Evolutionary conservation across 257 asterid species (phyloP), one percentile per base, ranked within the genome.

Genomic region (Capsicum baccatum): DNA sequence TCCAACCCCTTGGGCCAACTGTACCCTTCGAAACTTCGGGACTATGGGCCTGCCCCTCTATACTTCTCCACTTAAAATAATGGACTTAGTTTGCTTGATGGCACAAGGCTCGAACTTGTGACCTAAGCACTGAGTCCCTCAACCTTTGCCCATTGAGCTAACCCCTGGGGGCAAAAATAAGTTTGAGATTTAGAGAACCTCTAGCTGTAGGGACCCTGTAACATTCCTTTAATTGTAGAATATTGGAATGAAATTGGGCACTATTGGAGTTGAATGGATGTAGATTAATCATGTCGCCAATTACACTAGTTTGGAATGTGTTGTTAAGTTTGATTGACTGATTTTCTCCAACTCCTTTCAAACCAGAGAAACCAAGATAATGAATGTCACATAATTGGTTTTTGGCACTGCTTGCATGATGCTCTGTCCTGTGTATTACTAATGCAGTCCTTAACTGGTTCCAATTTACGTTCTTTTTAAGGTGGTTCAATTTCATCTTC

Each of bases 401-500:
- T 52, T 76, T 54, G 9, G 19, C 81, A 52, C 9, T 14, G 19
- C 5, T 76, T 76, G 50, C 64, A 76, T 76, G 81, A 54, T 76
- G 26, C 48, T 76, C 47, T 52, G n/a, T 26, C 48, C 26, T 26
- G 17, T 15, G 9, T 52, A 54, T 54, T 76, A 26, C 50, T n/a
- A 54, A 1, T 54, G 26, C 81, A 52, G 9, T 76, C 48, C 33
- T 76, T 76, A 54, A 52, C 81, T 76, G 26, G 59, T 16, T 76
- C 15, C 66, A 78, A 76, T 52, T 83, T 16, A 21, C 79, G 86
- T 90, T 80, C 79, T 82, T 83, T 87, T 54, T 83, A 87, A 93
- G 98, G 96, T 89, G 85, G 92, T 83, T 52, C 88, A 85, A 3
- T 85, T 86, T 88, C 91, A 89, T 88, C 96, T 94, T 87, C 90